Base-by-base conservation (phyloP, 2,329 filamentous ascomycete genomes). In the Arthrobotrys iridis region DNA sequence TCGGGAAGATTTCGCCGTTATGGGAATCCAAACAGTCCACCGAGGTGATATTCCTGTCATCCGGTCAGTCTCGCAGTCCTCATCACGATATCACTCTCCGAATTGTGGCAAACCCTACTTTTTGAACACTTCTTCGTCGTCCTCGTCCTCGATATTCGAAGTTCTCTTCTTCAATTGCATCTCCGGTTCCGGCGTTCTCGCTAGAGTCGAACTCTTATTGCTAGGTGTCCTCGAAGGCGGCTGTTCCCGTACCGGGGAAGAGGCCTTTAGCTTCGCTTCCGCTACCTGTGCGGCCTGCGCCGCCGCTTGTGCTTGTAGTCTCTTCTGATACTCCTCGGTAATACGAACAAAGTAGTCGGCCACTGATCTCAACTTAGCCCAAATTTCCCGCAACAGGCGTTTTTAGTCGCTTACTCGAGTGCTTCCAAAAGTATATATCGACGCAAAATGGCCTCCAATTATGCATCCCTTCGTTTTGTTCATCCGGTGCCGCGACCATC, bases 341-440 rank as follows among this genome's bases (percentile, higher is more conserved):
- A 75, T 68, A n/a, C 71, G 55, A 4, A 59, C 71, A 33, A 75
- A 75, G 18, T 63, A 63, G 43, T 75, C 63, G 46, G 71, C 71
- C 71, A 75, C 71, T 75, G 59, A 35, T 33, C 1, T 5, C 5
- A 4, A 18, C 18, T 57, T 52, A 43, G 40, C 26, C 18, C 10
- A 37, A 1, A 8, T 7, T 11, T 4, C 6, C 15, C 13, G 2
- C 2, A 18, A 35, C 1, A 52, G 33, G 46, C 6, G n/a, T 30
- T 18, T 52, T 3, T 10, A 63, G n/a, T n/a, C n/a, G n/a, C 71
- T 46, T 50, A 75, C 71, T 68, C 15, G 71, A 75, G 20, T 75
- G 71, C 24, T 75, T 75, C 71, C 71, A 75, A 33, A 75, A 75
- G 63, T 75, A 75, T 15, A 75, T 15, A 50, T 75, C 71, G 20